Evolutionary conservation across 176 grass and related monocot species (phyloP).

Genomic region (Oryza rufipogon): DNA sequence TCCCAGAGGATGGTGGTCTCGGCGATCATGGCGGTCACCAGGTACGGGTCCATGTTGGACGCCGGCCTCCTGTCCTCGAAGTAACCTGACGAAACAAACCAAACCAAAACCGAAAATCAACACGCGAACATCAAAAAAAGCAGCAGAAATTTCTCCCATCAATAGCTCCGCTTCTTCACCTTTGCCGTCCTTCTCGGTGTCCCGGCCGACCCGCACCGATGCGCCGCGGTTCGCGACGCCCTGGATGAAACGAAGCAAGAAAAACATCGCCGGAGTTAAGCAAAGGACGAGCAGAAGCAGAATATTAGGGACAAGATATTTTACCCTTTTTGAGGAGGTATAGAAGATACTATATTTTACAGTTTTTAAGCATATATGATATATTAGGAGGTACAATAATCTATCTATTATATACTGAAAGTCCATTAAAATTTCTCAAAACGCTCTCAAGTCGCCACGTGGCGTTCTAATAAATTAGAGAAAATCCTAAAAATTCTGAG

Average conservation of each 20-base stretch:
- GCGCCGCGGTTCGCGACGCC: slow-evolving; percentile 80
- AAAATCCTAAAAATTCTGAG: too few relatives aligned
- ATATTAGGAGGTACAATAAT: too few relatives aligned
- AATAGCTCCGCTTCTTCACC: slow-evolving; percentile 27
- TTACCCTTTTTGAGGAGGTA: too few relatives aligned
- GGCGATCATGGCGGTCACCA: slow-evolving; percentile 79
- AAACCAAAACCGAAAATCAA: background rate
- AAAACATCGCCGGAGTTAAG: background rate
- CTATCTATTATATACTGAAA: too few relatives aligned
- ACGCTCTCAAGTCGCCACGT: too few relatives aligned
- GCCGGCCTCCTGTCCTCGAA: slow-evolving; percentile 85
- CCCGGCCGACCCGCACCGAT: slow-evolving; percentile 80
- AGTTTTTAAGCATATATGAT: too few relatives aligned
- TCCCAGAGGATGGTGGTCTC: slow-evolving; percentile 74
- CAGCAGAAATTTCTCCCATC: background rate
- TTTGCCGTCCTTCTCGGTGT: slow-evolving; percentile 78
- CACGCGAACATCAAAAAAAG: background rate
- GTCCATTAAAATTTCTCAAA: too few relatives aligned
- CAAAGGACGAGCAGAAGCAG: background rate
- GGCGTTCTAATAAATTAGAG: too few relatives aligned
- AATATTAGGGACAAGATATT: too few relatives aligned
- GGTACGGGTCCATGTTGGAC: slow-evolving; percentile 96
- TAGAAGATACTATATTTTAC: too few relatives aligned
- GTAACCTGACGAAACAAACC: slow-evolving; percentile 48
- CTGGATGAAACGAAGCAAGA: slow-evolving; percentile 31